Conservation (phyloP, 768 basidiomycete species). For the Chalciporus sphaerocephalus region DNA sequence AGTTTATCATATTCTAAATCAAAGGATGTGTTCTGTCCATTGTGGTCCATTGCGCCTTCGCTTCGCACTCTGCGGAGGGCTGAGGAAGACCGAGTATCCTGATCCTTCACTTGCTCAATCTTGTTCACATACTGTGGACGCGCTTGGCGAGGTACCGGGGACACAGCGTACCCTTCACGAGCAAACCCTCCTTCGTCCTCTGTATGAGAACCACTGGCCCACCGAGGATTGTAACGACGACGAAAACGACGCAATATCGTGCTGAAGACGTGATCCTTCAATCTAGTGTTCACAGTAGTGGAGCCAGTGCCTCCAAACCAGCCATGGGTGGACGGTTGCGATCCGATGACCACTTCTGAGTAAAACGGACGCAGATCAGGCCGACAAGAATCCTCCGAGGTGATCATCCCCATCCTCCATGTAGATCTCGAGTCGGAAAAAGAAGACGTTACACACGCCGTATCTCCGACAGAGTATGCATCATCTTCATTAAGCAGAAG, state of each 20-base stretch:
- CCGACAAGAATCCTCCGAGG: conserved; percentile 27
- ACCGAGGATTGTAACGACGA: conserved; percentile 39
- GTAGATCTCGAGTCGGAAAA: conserved; percentile 22
- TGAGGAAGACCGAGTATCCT: conserved; percentile 35
- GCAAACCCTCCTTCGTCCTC: conserved; percentile 57
- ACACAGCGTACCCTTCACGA: conserved; percentile 34
- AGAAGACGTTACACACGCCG: conserved; percentile 24
- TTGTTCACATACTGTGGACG: conserved; percentile 20
- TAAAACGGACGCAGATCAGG: conserved; percentile 38
- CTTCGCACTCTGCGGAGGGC: conserved; percentile 62
- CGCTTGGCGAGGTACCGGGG: conserved; percentile 1
- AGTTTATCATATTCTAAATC: conserved; percentile 39
- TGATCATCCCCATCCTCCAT: conserved; percentile 8
- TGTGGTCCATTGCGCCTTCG: conserved; percentile 43
- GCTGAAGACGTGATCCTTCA: conserved; percentile 94
- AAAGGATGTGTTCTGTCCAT: conserved; percentile 37
- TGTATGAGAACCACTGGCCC: conserved; percentile 37
- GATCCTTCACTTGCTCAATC: conserved; percentile 37
- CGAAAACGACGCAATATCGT: conserved; percentile 76
- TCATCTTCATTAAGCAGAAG: conserved; percentile 37
- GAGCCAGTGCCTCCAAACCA: conserved; percentile 89
- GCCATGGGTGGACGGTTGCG: conserved; percentile 36
- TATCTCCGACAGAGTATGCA: conserved; percentile 43
- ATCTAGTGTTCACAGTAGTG: conserved; percentile 87
- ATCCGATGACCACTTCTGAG: conserved; percentile 37